These are phyloP conservation scores for Aspergillus unguis DNA, from an alignment of 2,329 filamentous ascomycete genomes.

Conservation along the genomic window DNA sequence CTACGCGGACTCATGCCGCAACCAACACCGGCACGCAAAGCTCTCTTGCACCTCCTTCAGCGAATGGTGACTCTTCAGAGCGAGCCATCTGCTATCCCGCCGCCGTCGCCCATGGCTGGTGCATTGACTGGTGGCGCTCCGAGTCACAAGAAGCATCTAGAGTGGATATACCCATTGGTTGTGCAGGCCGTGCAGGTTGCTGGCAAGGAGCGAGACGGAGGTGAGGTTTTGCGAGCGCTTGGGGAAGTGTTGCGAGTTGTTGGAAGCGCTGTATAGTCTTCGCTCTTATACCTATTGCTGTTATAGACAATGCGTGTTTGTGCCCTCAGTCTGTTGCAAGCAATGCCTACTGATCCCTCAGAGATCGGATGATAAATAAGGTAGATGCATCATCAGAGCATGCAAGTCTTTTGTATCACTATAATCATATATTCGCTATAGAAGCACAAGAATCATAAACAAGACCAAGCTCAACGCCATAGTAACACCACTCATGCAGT, in stretches of 20 bases:
- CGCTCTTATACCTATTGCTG: not conserved
- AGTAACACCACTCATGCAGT: too few species aligned
- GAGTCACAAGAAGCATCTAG: conserved; percentile 67
- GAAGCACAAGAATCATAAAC: too few species aligned
- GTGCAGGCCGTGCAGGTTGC: conserved; percentile 38
- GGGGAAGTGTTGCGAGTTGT: conserved; percentile 61
- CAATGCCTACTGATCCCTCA: too few species aligned
- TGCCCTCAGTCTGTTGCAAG: not conserved
- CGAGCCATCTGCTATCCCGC: conserved; percentile 66
- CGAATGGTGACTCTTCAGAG: conserved; percentile 65
- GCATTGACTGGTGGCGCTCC: conserved; percentile 43
- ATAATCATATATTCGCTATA: too few species aligned
- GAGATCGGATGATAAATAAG: too few species aligned
- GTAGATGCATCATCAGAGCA: too few species aligned
- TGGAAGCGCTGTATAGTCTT: conserved; percentile 35
- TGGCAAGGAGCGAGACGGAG: conserved; percentile 39
- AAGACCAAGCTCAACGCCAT: too few species aligned
- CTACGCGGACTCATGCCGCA: conserved; percentile 85
- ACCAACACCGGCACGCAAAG: conserved; percentile 73
- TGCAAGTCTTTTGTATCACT: too few species aligned
- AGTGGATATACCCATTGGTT: conserved; percentile 73
- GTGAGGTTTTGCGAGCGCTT: conserved; percentile 47
- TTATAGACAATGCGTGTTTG: not conserved
- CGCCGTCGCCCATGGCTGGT: conserved; percentile 34
- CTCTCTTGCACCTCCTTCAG: conserved; percentile 69